These are phyloP conservation scores for Knufia fluminis DNA, from an alignment of 2,329 filamentous ascomycete genomes.

Conservation along the genomic window DNA sequence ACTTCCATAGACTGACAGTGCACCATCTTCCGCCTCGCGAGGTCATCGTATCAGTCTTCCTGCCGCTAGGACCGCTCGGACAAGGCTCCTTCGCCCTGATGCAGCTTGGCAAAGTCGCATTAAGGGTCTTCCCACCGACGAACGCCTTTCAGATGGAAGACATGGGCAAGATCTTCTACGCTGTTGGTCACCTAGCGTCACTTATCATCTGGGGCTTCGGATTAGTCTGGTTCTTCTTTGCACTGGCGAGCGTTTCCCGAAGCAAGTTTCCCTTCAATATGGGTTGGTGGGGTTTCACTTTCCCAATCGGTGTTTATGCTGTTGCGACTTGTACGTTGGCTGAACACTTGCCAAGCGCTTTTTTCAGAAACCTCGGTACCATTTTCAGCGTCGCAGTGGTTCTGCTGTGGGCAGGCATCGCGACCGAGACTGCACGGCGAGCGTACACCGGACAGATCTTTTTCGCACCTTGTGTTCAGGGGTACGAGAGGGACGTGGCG, in stretches of 20 bases:
- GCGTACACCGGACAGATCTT: constrained; percentile 43
- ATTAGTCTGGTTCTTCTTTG: constrained; percentile 32
- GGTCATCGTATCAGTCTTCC: constrained; percentile 58
- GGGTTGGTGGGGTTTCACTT: constrained; percentile 54
- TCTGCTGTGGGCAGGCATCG: constrained; percentile 47
- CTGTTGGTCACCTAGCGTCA: constrained; percentile 27
- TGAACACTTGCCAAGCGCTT: constrained; percentile 43
- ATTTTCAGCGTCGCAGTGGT: constrained; percentile 44
- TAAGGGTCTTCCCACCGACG: constrained; percentile 27
- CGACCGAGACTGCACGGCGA: constrained; percentile 38
- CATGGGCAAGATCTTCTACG: constrained; percentile 25
- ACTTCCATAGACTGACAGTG: constrained; percentile 58
- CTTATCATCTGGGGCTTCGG: constrained; percentile 32
- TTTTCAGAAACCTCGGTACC: constrained; percentile 49
- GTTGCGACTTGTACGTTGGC: constrained; percentile 35
- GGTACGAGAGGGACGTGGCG: neutral
- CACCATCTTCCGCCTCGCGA: constrained; percentile 60
- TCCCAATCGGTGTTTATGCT: constrained; percentile 49
- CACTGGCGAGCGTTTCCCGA: constrained; percentile 26
- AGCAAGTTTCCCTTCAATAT: constrained; percentile 49
- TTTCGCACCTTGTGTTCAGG: constrained; percentile 40
- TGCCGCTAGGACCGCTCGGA: constrained; percentile 58
- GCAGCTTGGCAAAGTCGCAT: constrained; percentile 41
- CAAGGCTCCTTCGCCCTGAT: constrained; percentile 53
- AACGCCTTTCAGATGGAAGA: constrained; percentile 25